These are phyloP conservation scores for Monosporascus cannonballus DNA, from an alignment of 2,329 filamentous ascomycete genomes.

Conservation along the genomic window DNA sequence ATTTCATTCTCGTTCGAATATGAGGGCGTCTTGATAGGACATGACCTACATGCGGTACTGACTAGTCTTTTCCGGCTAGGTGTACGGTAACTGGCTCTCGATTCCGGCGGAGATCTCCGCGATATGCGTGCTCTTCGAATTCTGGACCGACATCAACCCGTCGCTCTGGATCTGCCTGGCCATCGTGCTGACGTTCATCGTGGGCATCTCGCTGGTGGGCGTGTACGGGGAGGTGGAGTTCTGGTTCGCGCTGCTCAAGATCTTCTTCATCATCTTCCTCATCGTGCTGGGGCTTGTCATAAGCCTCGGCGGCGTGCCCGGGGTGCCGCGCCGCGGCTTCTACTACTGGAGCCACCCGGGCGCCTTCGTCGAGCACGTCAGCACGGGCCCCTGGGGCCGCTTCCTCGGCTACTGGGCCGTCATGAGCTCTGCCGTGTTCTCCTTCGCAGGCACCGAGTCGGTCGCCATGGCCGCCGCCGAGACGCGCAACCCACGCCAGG, in stretches of 20 bases:
- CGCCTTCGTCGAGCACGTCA: constrained; percentile 61
- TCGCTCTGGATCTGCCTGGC: constrained; percentile 47
- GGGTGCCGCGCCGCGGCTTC: constrained; percentile 56
- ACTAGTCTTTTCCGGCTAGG: constrained; percentile 10
- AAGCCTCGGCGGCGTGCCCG: constrained; percentile 55
- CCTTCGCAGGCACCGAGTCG: constrained; percentile 44
- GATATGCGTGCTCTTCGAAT: constrained; percentile 55
- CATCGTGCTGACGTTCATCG: constrained; percentile 46
- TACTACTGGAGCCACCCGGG: constrained; percentile 64
- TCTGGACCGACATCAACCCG: constrained; percentile 54
- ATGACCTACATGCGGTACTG: neutral
- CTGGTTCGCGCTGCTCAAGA: constrained; percentile 47
- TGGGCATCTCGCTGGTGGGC: constrained; percentile 52
- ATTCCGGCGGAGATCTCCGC: constrained; percentile 58
- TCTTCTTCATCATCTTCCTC: constrained; percentile 55
- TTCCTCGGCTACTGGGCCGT: constrained; percentile 56
- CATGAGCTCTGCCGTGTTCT: constrained; percentile 40
- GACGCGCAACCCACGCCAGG: constrained; percentile 42
- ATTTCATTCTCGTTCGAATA: too few relatives aligned
- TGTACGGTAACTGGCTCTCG: constrained; percentile 48
- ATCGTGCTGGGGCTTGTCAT: constrained; percentile 58
- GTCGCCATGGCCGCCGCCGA: constrained; percentile 51
- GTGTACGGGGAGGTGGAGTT: constrained; percentile 56
- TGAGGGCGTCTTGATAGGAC: too few relatives aligned
- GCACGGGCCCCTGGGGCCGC: constrained; percentile 47